A percentile compares a stretch with the other conserved stretches of the same genome.
Conservation (phyloP, 2,329 filamentous ascomycete genomes). For the Nigrograna mackinnonii region DNA sequence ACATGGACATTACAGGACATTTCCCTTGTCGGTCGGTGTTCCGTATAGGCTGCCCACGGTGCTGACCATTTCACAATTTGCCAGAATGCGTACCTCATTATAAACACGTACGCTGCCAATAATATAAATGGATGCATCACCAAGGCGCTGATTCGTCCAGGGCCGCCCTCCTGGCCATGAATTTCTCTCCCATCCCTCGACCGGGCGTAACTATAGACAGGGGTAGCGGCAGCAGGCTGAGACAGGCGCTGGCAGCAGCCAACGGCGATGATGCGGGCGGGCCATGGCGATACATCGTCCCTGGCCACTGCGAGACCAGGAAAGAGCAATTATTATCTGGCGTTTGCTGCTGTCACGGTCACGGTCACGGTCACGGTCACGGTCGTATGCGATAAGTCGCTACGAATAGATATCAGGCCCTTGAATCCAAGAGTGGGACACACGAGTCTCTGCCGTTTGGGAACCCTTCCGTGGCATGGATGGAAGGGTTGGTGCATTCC, state of each 20-base stretch:
- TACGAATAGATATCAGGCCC: too few species aligned
- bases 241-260: slow-evolving; percentile 19
- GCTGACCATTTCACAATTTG: slow-evolving; percentile 20
- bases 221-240: slow-evolving; percentile 25
- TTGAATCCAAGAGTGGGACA: too few species aligned
- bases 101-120: slow-evolving; percentile 26
- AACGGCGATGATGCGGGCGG: slow-evolving; percentile 13
- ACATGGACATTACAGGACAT: too few species aligned
- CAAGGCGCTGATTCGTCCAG: slow-evolving; percentile 23
- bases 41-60: slow-evolving; percentile 19
- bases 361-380: too few species aligned
- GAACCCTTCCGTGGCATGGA: too few species aligned
- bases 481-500: too few species aligned
- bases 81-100: slow-evolving; percentile 21
- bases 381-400: too few species aligned
- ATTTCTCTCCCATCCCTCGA: slow-evolving; percentile 6
- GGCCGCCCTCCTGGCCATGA: slow-evolving; percentile 15
- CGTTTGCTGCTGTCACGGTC: too few species aligned
- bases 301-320: neutral
- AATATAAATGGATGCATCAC: slow-evolving; percentile 19
- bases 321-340: too few species aligned
- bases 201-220: slow-evolving; percentile 15
- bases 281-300: neutral
- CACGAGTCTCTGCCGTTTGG: too few species aligned
- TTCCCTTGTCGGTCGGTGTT: slow-evolving; percentile 14